phyloP scores from a whole-genome alignment of 768 basidiomycete genomes.

The Lepiota venenata region DNA sequence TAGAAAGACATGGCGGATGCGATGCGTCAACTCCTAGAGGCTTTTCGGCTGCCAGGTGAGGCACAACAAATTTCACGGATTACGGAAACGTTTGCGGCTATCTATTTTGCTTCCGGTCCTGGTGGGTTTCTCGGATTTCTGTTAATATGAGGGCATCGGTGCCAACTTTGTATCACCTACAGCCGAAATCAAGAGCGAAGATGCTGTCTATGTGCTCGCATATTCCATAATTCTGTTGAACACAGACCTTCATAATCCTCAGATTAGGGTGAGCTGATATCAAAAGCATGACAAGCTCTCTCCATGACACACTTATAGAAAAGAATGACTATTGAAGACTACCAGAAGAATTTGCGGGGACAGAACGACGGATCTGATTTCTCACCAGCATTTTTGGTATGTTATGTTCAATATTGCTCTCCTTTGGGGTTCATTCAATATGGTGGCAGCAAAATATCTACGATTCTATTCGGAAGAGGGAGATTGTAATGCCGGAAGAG shows the following conservation, averaged over 20 bases:
- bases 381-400: constrained; percentile 78
- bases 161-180: background rate
- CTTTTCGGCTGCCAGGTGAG: constrained; percentile 94
- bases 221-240: constrained; percentile 98
- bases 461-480: constrained; percentile 89
- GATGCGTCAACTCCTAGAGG: constrained; percentile 90
- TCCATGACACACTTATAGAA: constrained; percentile 50
- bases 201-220: constrained; percentile 90
- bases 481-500: constrained; percentile 98
- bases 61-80: constrained; percentile 91
- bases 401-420: constrained; percentile 16
- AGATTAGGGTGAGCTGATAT: constrained; percentile 65
- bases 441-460: constrained; percentile 76
- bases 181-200: constrained; percentile 89
- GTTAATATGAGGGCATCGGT: background rate
- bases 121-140: constrained; percentile 38
- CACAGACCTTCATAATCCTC: constrained; percentile 94
- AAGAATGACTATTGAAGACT: constrained; percentile 96
- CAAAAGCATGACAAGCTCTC: constrained; percentile 1
- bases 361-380: constrained; percentile 88
- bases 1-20: constrained; percentile 96
- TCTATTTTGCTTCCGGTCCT: constrained; percentile 84
- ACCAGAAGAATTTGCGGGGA: constrained; percentile 86
- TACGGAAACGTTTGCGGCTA: constrained; percentile 90
- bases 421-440: background rate